phyloP scores from a whole-genome alignment of 1,139 yeast species.

The Magnusiomyces suaveolens region DNA sequence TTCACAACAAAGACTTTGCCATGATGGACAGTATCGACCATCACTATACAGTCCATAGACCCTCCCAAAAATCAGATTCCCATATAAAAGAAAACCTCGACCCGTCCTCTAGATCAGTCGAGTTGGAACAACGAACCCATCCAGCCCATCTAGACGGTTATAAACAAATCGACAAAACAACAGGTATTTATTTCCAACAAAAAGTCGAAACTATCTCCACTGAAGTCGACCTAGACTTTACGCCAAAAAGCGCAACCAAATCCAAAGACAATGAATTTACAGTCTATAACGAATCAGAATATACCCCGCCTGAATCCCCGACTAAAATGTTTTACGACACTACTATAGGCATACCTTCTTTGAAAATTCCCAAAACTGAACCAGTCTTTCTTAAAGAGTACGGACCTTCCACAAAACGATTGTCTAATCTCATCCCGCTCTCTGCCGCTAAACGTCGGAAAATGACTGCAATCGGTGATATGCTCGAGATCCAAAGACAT shows the following conservation, averaged over 20 bases:
- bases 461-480: background rate
- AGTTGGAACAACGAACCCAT: background rate
- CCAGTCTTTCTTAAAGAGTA: background rate
- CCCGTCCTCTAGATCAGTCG: background rate
- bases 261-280: background rate
- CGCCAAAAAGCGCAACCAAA: too few relatives aligned
- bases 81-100: background rate
- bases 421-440: background rate
- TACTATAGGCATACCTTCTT: background rate
- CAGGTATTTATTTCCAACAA: background rate
- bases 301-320: background rate
- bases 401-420: background rate
- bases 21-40: constrained; percentile 2
- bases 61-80: background rate
- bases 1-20: background rate
- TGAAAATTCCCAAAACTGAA: background rate
- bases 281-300: background rate
- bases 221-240: background rate
- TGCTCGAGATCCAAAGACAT: background rate
- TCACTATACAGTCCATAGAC: background rate
- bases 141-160: background rate
- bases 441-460: constrained; percentile 1
- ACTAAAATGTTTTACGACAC: background rate
- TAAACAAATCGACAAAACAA: background rate
- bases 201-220: background rate